These are phyloP conservation scores for Fulvia fulva DNA, from an alignment of 2,329 filamentous ascomycete species.

Conservation along the genomic window DNA sequence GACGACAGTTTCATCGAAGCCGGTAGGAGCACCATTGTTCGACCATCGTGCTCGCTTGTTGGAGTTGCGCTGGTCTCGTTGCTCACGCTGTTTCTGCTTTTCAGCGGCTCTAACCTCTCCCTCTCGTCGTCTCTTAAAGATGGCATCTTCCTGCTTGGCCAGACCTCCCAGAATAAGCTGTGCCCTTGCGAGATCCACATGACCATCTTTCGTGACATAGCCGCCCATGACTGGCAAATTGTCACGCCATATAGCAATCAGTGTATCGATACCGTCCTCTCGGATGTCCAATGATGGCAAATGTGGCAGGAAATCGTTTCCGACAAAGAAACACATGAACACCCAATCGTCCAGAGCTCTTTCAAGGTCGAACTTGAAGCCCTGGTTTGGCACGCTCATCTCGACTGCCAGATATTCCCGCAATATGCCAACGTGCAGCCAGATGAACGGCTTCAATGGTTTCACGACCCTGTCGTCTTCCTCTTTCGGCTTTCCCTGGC, in stretches of 20 bases:
- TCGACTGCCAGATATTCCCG: conserved; percentile 92
- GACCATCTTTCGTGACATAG: conserved; percentile 92
- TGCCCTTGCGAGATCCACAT: conserved; percentile 79
- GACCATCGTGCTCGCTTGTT: conserved; percentile 31
- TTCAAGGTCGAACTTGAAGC: conserved; percentile 89
- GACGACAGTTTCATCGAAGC: conserved; percentile 31
- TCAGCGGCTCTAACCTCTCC: conserved; percentile 79
- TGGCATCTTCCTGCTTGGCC: conserved; percentile 87
- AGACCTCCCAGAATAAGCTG: conserved; percentile 85
- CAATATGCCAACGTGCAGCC: conserved; percentile 88
- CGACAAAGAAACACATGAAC: conserved; percentile 98
- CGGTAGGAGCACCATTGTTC: conserved; percentile 27
- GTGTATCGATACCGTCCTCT: conserved; percentile 92
- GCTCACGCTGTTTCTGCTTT: conserved; percentile 70
- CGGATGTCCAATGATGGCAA: conserved; percentile 95
- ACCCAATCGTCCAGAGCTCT: conserved; percentile 96
- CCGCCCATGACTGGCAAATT: conserved; percentile 88
- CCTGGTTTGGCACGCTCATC: conserved; percentile 74
- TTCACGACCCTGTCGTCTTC: conserved; percentile 76
- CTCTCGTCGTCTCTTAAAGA: conserved; percentile 84
- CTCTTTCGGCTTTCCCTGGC: conserved; percentile 70
- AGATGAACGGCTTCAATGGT: conserved; percentile 89
- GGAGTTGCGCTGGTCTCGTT: conserved; percentile 57
- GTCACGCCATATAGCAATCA: conserved; percentile 96
- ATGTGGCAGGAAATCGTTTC: conserved; percentile 97